Evolutionary conservation across 257 asterid species (phyloP).

Genomic region (Gentiana dahurica): DNA sequence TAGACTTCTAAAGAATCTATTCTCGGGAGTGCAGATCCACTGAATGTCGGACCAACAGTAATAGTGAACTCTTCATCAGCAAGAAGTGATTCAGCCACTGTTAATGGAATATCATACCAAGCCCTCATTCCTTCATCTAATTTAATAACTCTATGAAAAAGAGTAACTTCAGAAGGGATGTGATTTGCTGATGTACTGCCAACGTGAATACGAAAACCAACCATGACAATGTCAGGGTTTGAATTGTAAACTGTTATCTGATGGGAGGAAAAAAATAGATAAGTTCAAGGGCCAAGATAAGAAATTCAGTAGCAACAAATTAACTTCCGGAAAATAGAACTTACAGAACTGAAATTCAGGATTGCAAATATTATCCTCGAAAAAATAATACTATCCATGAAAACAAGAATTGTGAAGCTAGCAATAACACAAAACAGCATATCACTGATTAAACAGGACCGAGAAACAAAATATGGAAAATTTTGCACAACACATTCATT

Average conservation of each 20-base stretch:
- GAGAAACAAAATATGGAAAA: background rate
- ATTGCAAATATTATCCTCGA: no score
- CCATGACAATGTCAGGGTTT: constrained; percentile 97
- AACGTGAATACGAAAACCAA: constrained; percentile 88
- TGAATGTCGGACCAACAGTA: constrained; percentile 72
- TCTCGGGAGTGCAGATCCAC: constrained; percentile 78
- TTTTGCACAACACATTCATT: background rate
- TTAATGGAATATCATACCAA: constrained; percentile 98
- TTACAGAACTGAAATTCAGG: no score
- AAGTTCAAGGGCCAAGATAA: constrained; percentile 3
- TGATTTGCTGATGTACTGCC: constrained; percentile 87
- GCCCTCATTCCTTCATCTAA: constrained; percentile 96
- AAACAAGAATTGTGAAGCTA: background rate
- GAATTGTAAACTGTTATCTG: constrained; percentile 88
- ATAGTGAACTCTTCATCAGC: constrained; percentile 91
- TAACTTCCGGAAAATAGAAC: no score
- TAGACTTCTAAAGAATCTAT: constrained; percentile 91
- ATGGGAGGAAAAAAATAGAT: constrained; percentile 8
- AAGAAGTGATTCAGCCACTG: constrained; percentile 94
- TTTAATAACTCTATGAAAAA: constrained; percentile 81
- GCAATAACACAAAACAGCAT: background rate
- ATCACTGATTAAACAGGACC: background rate
- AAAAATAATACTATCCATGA: background rate
- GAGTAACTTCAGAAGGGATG: constrained; percentile 77
- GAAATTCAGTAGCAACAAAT: background rate